Conservation (phyloP, 805 yeast genomes). For the Metschnikowia kunwiensis region DNA sequence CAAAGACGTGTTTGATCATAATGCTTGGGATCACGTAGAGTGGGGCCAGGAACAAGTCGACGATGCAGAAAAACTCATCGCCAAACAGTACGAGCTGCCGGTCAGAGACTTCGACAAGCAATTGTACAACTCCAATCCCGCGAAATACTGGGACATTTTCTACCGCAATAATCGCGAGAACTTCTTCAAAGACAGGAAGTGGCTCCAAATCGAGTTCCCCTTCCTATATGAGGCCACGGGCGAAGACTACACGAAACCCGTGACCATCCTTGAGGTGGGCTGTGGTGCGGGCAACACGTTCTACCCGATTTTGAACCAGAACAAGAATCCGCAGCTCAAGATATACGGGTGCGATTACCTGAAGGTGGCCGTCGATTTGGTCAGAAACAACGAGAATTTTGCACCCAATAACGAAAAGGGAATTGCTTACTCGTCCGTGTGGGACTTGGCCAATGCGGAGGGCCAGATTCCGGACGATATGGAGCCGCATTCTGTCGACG, state of each 20-base stretch:
- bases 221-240: slow-evolving; percentile 69
- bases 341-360: slow-evolving; percentile 89
- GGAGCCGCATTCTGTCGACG: slow-evolving; percentile 77
- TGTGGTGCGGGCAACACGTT: slow-evolving; percentile 98
- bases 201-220: slow-evolving; percentile 96
- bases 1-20: slow-evolving; percentile 84
- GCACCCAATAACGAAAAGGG: slow-evolving; percentile 45
- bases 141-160: slow-evolving; percentile 92
- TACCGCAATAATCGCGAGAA: slow-evolving; percentile 88
- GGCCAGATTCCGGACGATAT: slow-evolving; percentile 79
- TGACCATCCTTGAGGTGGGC: slow-evolving; percentile 83
- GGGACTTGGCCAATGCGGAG: slow-evolving; percentile 87
- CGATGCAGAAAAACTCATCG: slow-evolving; percentile 71
- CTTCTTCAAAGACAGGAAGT: slow-evolving; percentile 93
- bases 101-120: slow-evolving; percentile 85
- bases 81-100: slow-evolving; percentile 73
- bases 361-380: slow-evolving; percentile 84
- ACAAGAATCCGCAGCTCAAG: slow-evolving; percentile 70
- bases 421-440: slow-evolving; percentile 76
- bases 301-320: slow-evolving; percentile 82
- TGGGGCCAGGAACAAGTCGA: slow-evolving; percentile 89
- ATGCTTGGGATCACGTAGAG: slow-evolving; percentile 97
- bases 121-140: slow-evolving; percentile 79
- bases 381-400: slow-evolving; percentile 60
- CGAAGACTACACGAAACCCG: slow-evolving; percentile 63